Percentiles rank a stretch among this genome's conserved stretches.
These are phyloP conservation scores for Microcyclospora pomicola DNA, from an alignment of 2,329 filamentous ascomycete genomes.

Conservation along the genomic window DNA sequence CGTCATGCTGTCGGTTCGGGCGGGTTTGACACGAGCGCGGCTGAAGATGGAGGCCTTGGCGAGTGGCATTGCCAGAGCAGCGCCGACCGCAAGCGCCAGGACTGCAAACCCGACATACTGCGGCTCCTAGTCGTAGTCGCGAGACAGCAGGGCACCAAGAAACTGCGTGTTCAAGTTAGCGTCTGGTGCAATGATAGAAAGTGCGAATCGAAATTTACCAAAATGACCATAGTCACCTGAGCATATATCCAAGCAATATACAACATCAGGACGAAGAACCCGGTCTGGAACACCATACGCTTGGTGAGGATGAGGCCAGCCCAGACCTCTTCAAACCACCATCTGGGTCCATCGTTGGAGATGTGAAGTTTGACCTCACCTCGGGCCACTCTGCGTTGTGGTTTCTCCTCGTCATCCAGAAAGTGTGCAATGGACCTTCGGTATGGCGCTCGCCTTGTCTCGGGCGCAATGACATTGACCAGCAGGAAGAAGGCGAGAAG, in stretches of 20 bases:
- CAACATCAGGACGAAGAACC: conserved; percentile 57
- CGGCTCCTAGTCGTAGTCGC: conserved; percentile 50
- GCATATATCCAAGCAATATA: conserved; percentile 70
- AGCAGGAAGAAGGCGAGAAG: conserved; percentile 51
- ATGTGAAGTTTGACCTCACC: conserved; percentile 69
- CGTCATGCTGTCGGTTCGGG: conserved; percentile 53
- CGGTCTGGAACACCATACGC: conserved; percentile 60
- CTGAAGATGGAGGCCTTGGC: conserved; percentile 59
- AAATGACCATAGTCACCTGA: conserved; percentile 58
- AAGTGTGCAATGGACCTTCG: conserved; percentile 55
- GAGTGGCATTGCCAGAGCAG: conserved; percentile 56
- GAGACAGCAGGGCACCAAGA: conserved; percentile 57
- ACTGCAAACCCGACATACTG: conserved; percentile 54
- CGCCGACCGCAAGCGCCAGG: conserved; percentile 52
- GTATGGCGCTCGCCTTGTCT: conserved; percentile 56
- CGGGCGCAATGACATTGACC: conserved; percentile 57
- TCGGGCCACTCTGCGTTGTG: conserved; percentile 44
- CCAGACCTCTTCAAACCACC: conserved; percentile 65
- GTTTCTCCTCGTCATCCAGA: conserved; percentile 34
- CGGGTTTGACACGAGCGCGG: conserved; percentile 44
- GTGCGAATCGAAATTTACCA: conserved; percentile 33
- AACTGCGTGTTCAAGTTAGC: conserved; percentile 27
- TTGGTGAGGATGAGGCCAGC: conserved; percentile 53
- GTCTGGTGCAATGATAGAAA: not conserved
- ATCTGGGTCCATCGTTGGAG: conserved; percentile 54